A percentile compares a stretch with the other conserved stretches of the same genome.
These are phyloP conservation scores for Tetragonia tetragonoides DNA, from an alignment of 148 eudicot species.

Conservation along the genomic window DNA sequence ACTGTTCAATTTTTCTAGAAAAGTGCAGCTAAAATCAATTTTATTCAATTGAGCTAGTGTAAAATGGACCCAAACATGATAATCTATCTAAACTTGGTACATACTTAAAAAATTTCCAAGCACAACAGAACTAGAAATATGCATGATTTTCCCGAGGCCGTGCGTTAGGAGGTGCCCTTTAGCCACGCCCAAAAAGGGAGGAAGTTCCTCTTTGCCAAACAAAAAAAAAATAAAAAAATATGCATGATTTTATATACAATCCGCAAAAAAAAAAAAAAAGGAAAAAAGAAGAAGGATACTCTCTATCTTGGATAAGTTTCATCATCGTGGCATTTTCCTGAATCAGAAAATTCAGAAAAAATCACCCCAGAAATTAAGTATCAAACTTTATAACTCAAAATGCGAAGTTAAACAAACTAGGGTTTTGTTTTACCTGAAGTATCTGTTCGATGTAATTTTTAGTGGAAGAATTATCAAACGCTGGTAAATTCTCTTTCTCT, in stretches of 20 bases:
- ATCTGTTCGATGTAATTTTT: slow-evolving; percentile 51
- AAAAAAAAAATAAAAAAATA: too few species aligned
- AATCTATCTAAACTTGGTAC: too few species aligned
- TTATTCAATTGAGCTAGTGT: too few species aligned
- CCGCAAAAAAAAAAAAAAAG: neutral
- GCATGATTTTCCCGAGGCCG: too few species aligned
- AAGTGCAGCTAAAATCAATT: too few species aligned
- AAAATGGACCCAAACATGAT: too few species aligned
- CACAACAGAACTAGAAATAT: neutral
- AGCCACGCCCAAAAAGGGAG: too few species aligned
- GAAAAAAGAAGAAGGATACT: too few species aligned
- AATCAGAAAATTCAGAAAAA: slow-evolving; percentile 1
- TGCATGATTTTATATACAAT: neutral
- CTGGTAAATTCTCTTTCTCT: slow-evolving; percentile 16
- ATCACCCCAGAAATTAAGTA: neutral
- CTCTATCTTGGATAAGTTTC: slow-evolving; percentile 33
- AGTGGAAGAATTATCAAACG: slow-evolving; percentile 18
- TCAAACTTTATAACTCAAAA: neutral
- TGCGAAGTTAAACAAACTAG: neutral
- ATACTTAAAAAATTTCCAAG: neutral
- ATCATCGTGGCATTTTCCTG: slow-evolving; percentile 25
- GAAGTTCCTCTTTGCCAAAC: too few species aligned
- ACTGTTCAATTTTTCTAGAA: too few species aligned
- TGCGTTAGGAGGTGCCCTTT: too few species aligned
- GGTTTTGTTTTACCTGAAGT: slow-evolving; percentile 35